phyloP scores from a whole-genome alignment of 495 filamentous ascomycete genomes.

The Copromyces sp. region DNA sequence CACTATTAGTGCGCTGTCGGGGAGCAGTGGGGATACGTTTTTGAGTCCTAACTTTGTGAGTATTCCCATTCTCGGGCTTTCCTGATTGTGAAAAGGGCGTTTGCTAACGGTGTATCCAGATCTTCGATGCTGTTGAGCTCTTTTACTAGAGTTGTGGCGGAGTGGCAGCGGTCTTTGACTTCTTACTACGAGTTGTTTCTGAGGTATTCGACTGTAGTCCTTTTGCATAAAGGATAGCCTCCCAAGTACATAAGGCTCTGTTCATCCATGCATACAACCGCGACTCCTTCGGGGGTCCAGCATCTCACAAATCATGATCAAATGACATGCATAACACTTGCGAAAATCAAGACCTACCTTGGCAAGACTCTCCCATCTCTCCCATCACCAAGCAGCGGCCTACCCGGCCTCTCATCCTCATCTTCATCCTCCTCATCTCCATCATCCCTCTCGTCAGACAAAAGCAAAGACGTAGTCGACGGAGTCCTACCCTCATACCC shows the following conservation, averaged over 20 bases:
- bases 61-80: conserved; percentile 1
- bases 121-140: conserved; percentile 48
- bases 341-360: background rate
- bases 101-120: conserved; percentile 21
- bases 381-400: background rate
- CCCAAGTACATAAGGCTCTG: background rate
- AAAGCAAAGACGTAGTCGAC: background rate
- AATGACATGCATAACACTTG: background rate
- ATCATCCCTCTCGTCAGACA: background rate
- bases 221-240: background rate
- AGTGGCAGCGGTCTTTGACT: background rate
- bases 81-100: background rate
- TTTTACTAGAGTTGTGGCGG: conserved; percentile 17
- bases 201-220: background rate
- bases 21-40: conserved; percentile 44
- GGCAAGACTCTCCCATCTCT: background rate
- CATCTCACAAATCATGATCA: background rate
- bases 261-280: background rate
- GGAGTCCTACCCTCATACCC: background rate
- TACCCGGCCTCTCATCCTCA: background rate
- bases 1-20: conserved; percentile 47
- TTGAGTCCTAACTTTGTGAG: conserved; percentile 54
- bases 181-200: background rate
- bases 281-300: background rate
- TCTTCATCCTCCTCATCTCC: background rate